These are phyloP conservation scores for Isoetes taiwanensis DNA, from an alignment of 75 land plant species.

Conservation along the genomic window DNA sequence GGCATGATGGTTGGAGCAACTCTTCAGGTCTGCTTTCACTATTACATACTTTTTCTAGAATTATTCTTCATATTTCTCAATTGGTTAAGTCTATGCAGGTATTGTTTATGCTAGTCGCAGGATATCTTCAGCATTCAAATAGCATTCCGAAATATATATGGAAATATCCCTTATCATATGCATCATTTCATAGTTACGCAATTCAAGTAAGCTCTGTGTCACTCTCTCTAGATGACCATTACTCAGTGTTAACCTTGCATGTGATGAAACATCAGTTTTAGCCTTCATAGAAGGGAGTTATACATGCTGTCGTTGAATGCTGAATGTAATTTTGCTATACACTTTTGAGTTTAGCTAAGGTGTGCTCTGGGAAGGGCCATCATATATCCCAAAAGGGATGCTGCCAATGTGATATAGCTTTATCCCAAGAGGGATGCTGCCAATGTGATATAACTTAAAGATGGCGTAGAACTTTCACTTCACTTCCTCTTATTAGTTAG, in stretches of 20 bases:
- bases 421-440: too few relatives aligned
- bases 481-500: too few relatives aligned
- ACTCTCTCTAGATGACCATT: background rate
- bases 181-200: constrained; percentile 8
- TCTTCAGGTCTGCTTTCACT: background rate
- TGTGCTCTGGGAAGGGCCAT: too few relatives aligned
- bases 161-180: constrained; percentile 13
- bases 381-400: too few relatives aligned
- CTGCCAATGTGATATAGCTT: too few relatives aligned
- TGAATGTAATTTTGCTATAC: too few relatives aligned
- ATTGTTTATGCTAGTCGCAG: constrained; percentile 4
- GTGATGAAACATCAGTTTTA: background rate
- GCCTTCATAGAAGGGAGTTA: background rate
- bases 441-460: too few relatives aligned
- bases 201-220: background rate
- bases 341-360: too few relatives aligned
- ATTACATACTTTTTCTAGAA: background rate
- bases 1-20: constrained; percentile 8
- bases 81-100: constrained; percentile 1
- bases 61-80: background rate
- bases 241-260: background rate
- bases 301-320: too few relatives aligned
- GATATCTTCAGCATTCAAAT: background rate
- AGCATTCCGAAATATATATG: constrained; percentile 7
- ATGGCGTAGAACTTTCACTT: too few relatives aligned